Base-by-base conservation (phyloP, 208 protist species). In the Acanthamoeba quina region DNA sequence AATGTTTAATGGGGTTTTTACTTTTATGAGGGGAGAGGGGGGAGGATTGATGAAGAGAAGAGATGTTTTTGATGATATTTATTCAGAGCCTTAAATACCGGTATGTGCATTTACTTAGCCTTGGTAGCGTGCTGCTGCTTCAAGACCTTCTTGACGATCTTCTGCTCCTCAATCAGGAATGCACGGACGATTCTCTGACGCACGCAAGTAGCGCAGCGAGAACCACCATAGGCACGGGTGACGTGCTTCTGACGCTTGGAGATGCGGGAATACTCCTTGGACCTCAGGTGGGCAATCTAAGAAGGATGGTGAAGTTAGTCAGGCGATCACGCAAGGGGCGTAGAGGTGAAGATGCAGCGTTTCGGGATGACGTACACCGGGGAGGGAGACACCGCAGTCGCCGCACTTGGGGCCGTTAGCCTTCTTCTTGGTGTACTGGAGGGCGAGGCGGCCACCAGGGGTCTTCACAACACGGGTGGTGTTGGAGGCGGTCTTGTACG, bases 111-210 rank as follows among this genome's bases (percentile, higher is more conserved):
- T 70, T 90, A 72, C 83, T 92, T 92, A 17, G 76, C 76, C 60
- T 74, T 80, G 72, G 66, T 76, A 26, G 83, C 83, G 29, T 26
- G n/a, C 72, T 85, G 78, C 72, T 66, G 41, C 91, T 96, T 98
- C 93, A 97, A 95, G 31, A 98, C 96, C 44, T 94, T 83, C 98
- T 99, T n/a, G n/a, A n/a, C n/a, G n/a, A n/a, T n/a, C n/a, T n/a
- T n/a, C n/a, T n/a, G n/a, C n/a, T n/a, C n/a, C 98, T 99, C 99
- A 78, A 99, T 98, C 91, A 99, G 98, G 98, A 99, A 99, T 85
- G 99, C 99, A 95, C 99, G 98, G 68, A 99, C 96, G 95, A 99
- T 98, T 95, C 99, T 98, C 90, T 99, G 97, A 94, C 98, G 98
- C 92, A 99, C 98, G 96, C 99, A 99, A 62, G 95, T 97, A 94